These are phyloP conservation scores for Leishmania mexicana DNA, from an alignment of 208 protist genomes.

Conservation along the genomic window DNA sequence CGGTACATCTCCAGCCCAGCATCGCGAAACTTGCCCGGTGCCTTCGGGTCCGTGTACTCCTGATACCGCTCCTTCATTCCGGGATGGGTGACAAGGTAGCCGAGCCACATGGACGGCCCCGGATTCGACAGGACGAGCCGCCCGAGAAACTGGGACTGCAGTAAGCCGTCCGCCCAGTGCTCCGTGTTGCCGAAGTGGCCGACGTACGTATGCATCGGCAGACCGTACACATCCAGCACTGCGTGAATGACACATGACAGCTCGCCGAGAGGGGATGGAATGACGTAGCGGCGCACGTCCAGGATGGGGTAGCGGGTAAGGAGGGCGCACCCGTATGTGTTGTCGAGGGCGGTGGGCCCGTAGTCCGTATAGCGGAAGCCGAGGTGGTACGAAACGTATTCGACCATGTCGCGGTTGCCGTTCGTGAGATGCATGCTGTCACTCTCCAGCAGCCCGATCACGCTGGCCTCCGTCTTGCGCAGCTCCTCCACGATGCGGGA, in stretches of 20 bases:
- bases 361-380: constrained; percentile 82
- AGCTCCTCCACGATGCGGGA: constrained; percentile 52
- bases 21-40: constrained; percentile 62
- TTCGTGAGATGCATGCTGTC: constrained; percentile 76
- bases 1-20: constrained; percentile 69
- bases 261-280: constrained; percentile 78
- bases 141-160: constrained; percentile 81
- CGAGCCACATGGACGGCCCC: constrained; percentile 75
- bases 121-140: constrained; percentile 46
- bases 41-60: constrained; percentile 49
- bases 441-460: constrained; percentile 77
- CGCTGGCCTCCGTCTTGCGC: constrained; percentile 43
- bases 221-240: constrained; percentile 66
- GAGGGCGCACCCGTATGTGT: constrained; percentile 82
- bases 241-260: constrained; percentile 73
- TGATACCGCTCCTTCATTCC: constrained; percentile 52
- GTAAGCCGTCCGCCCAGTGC: constrained; percentile 83
- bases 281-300: constrained; percentile 64
- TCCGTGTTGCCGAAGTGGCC: constrained; percentile 88
- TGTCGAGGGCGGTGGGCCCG: constrained; percentile 74
- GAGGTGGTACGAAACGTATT: constrained; percentile 77
- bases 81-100: constrained; percentile 80
- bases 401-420: constrained; percentile 77
- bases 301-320: constrained; percentile 79
- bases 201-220: constrained; percentile 71